Percentiles rank a stretch among this genome's conserved stretches.
Conservation (phyloP, 768 basidiomycete genomes). For the Agaricus sinodeliciosus region DNA sequence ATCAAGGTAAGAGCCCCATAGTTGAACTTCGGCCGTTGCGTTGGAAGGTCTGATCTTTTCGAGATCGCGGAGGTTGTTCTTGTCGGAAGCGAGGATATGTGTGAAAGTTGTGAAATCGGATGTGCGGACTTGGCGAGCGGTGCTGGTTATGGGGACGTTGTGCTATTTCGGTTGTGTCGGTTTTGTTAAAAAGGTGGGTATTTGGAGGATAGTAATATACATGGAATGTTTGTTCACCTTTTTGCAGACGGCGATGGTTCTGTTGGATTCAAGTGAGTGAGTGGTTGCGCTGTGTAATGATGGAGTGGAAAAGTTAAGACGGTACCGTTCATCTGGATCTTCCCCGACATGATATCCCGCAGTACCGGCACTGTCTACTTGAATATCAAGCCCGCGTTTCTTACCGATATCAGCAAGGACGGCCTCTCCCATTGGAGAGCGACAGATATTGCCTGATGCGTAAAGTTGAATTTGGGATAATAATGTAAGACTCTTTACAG, state of each 20-base stretch:
- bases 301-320: too few relatives aligned
- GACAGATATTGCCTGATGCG: conserved; percentile 76
- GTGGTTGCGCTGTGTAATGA: neutral
- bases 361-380: conserved; percentile 82
- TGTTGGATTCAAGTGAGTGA: conserved; percentile 17
- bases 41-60: conserved; percentile 41
- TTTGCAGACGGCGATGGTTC: conserved; percentile 64
- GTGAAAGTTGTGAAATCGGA: conserved; percentile 73
- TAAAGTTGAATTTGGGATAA: too few relatives aligned
- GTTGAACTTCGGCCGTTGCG: conserved; percentile 55
- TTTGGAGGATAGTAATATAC: too few relatives aligned
- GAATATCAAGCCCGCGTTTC: conserved; percentile 58
- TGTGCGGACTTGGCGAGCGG: conserved; percentile 56
- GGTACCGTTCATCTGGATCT: conserved; percentile 69
- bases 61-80: conserved; percentile 62
- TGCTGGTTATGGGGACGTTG: conserved; percentile 61
- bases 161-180: conserved; percentile 39
- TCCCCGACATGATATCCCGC: conserved; percentile 81
- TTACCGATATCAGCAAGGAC: conserved; percentile 65
- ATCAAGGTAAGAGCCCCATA: conserved; percentile 82
- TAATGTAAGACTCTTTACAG: neutral
- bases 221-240: too few relatives aligned
- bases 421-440: conserved; percentile 91
- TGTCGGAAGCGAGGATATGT: conserved; percentile 84
- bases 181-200: too few relatives aligned